A percentile compares a stretch with the other conserved stretches of the same genome.
These are phyloP conservation scores for Hemileia vastatrix DNA, from an alignment of 1,284 basidiomycete genomes.

Conservation along the genomic window DNA sequence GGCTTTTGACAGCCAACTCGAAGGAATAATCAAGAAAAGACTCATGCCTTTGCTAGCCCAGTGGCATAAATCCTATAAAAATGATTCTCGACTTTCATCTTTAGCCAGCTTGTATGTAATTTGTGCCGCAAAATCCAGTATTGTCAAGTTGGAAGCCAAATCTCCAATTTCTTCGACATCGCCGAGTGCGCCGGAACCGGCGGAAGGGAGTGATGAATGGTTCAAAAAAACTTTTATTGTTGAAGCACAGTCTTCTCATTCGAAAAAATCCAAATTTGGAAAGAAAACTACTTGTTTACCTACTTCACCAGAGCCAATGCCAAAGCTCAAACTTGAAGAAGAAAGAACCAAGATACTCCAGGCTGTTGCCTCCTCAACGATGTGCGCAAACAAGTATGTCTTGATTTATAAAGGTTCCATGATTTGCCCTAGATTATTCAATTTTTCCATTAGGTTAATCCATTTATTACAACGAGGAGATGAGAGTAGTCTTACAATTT, in stretches of 20 bases:
- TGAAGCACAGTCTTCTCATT: too few species aligned
- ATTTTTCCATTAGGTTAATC: conserved; percentile 5
- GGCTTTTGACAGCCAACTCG: neutral
- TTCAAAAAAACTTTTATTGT: too few species aligned
- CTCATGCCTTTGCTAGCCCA: neutral
- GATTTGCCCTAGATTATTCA: conserved; percentile 5
- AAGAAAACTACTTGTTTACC: neutral
- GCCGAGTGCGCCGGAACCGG: too few species aligned
- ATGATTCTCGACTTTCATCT: neutral
- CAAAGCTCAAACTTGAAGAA: neutral
- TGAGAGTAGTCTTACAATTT: too few species aligned
- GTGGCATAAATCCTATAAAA: conserved; percentile 7
- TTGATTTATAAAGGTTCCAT: neutral
- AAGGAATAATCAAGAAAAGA: neutral
- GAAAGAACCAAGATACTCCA: neutral
- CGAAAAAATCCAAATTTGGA: too few species aligned
- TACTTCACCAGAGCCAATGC: neutral
- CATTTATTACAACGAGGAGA: too few species aligned
- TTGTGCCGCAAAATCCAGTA: neutral
- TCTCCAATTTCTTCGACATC: too few species aligned
- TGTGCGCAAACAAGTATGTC: neutral
- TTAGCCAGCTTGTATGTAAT: neutral
- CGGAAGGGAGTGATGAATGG: too few species aligned
- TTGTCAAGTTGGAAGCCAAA: neutral
- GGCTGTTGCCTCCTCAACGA: neutral